phyloP scores from a whole-genome alignment of 345 rosid genomes.

The Syzygium aromaticum region DNA sequence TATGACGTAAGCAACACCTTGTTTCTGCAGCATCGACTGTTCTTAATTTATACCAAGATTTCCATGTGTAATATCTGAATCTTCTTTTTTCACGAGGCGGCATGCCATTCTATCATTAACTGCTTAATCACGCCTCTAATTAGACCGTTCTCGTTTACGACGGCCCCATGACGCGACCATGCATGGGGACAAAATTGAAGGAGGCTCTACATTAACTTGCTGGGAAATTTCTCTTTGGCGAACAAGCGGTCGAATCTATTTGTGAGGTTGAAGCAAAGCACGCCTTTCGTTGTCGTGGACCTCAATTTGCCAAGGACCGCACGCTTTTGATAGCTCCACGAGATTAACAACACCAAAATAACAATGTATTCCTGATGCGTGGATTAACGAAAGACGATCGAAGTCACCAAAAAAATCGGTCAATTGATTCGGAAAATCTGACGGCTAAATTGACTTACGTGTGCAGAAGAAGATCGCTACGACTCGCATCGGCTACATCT shows the following conservation, averaged over 20 bases:
- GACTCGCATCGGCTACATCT: not conserved
- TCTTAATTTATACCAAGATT: too few relatives aligned
- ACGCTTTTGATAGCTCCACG: not conserved
- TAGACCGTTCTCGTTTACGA: not conserved
- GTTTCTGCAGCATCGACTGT: too few relatives aligned
- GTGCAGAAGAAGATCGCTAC: fast-evolving
- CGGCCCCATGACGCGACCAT: not conserved
- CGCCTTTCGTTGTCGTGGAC: not conserved
- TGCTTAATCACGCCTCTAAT: not conserved
- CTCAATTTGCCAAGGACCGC: not conserved
- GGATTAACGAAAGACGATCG: not conserved
- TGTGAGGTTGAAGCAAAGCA: not conserved
- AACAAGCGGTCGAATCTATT: not conserved
- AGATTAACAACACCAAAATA: not conserved
- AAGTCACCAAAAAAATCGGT: not conserved
- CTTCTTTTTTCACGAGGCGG: not conserved
- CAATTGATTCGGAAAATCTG: not conserved
- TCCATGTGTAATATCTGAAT: too few relatives aligned
- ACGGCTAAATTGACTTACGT: fast-evolving
- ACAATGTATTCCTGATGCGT: not conserved
- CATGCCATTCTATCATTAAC: not conserved
- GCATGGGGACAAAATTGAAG: not conserved
- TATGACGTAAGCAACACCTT: not conserved
- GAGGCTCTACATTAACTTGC: not conserved
- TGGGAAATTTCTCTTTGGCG: not conserved